These are phyloP conservation scores for Allium sativum DNA, from an alignment of 106 monocot genomes.

Conservation along the genomic window DNA sequence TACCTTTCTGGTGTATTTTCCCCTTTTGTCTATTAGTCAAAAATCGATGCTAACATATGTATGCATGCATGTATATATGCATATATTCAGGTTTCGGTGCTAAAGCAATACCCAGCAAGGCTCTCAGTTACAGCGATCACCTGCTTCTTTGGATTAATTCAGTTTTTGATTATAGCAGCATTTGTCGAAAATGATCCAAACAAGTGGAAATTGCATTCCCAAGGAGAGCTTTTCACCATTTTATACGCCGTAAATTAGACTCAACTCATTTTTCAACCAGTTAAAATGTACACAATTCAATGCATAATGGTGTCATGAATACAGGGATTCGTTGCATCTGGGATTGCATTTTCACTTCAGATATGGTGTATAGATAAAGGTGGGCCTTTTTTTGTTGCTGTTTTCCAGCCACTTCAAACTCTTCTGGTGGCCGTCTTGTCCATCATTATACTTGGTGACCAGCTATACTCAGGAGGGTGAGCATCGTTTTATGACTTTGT, in stretches of 20 bases:
- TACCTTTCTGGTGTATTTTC: no score
- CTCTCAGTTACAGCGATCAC: constrained; percentile 59
- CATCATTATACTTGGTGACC: constrained; percentile 55
- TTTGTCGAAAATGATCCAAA: constrained; percentile 43
- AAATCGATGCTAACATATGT: no score
- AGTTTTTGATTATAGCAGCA: constrained; percentile 62
- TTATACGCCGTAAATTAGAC: constrained; percentile 57
- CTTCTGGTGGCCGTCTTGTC: constrained; percentile 82
- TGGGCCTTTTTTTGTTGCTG: constrained; percentile 67
- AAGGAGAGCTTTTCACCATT: constrained; percentile 58
- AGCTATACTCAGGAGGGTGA: constrained; percentile 80
- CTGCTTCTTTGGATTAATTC: constrained; percentile 63
- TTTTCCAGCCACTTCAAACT: constrained; percentile 84
- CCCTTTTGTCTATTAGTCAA: no score
- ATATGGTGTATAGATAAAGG: constrained; percentile 92
- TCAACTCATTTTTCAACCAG: background rate
- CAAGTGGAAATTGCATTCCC: constrained; percentile 54
- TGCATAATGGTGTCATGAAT: no score
- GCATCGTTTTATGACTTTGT: background rate
- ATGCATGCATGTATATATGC: no score
- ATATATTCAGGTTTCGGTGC: constrained; percentile 48
- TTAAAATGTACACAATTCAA: no score
- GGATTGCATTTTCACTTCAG: constrained; percentile 71
- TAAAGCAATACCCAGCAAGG: constrained; percentile 78
- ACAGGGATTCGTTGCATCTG: constrained; percentile 82